phyloP scores from a whole-genome alignment of 2,329 filamentous ascomycete species.

The Xylaria sp. region DNA sequence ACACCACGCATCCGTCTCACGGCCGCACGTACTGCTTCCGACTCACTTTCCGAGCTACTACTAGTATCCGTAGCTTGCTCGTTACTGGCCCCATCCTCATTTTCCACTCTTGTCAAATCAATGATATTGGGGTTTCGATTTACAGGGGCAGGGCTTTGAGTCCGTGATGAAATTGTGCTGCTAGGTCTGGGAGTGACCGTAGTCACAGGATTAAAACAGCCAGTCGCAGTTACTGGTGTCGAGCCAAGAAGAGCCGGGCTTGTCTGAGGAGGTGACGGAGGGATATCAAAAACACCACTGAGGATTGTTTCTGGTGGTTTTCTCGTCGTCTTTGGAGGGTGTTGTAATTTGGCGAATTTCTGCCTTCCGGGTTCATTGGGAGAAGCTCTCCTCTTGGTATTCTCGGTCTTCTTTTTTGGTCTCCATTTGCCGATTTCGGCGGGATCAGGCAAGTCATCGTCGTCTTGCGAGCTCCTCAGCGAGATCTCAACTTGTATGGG shows the following conservation, averaged over 20 bases:
- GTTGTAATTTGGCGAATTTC: conserved; percentile 28
- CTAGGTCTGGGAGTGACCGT: conserved; percentile 35
- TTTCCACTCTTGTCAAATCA: conserved; percentile 31
- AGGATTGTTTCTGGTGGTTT: conserved; percentile 19
- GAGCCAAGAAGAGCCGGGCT: conserved; percentile 37
- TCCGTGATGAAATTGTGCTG: conserved; percentile 31
- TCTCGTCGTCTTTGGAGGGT: conserved; percentile 8
- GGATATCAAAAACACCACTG: conserved; percentile 41
- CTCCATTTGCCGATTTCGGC: conserved; percentile 37
- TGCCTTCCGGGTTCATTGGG: conserved; percentile 32
- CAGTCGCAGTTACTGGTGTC: conserved; percentile 24
- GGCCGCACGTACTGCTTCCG: conserved; percentile 30
- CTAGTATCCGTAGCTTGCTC: conserved; percentile 20
- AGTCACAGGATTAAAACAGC: conserved; percentile 12
- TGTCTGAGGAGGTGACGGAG: conserved; percentile 44
- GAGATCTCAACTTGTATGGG: conserved; percentile 2
- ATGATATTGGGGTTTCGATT: conserved; percentile 23
- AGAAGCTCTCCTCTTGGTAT: conserved; percentile 32
- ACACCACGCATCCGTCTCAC: conserved; percentile 60
- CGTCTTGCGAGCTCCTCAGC: conserved; percentile 32
- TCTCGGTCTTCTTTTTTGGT: conserved; percentile 8
- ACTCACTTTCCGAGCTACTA: conserved; percentile 44
- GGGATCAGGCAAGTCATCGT: conserved; percentile 37
- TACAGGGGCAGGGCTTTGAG: conserved; percentile 32
- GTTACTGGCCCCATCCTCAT: conserved; percentile 17